Evolutionary conservation across 2,329 filamentous ascomycete genomes (phyloP).

Genomic region (Massarina eburnea): DNA sequence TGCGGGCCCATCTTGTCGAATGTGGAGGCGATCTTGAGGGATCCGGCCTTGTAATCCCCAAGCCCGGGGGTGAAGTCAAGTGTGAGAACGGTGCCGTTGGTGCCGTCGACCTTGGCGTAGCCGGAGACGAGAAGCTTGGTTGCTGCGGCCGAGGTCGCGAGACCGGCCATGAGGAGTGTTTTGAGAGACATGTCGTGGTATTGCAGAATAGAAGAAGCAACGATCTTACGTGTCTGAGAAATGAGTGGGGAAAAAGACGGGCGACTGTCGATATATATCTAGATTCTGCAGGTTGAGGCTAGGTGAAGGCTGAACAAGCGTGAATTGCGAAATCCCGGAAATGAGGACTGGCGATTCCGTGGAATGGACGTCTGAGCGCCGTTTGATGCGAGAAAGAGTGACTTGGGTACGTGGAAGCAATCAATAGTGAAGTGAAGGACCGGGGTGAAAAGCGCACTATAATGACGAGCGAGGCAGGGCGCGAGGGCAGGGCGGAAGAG

Average conservation of each 20-base stretch:
- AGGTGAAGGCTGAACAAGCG: not conserved
- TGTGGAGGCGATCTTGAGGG: constrained; percentile 49
- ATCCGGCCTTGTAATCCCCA: constrained; percentile 3
- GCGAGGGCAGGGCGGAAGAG: not conserved
- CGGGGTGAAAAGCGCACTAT: not conserved
- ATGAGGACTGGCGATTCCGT: not conserved
- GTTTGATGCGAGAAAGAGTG: not conserved
- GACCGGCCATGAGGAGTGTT: constrained; percentile 17
- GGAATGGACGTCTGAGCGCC: not conserved
- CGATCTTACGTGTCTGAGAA: not conserved
- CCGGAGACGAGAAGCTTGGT: constrained; percentile 47
- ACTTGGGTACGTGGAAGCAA: not conserved
- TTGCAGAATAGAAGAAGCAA: not conserved
- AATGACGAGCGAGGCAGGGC: not conserved
- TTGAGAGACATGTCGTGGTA: constrained; percentile 16
- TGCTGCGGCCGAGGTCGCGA: constrained; percentile 19
- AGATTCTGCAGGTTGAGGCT: not conserved
- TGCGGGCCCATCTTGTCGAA: constrained; percentile 54
- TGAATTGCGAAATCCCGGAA: not conserved
- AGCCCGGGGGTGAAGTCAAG: constrained; percentile 36
- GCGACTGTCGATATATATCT: not conserved
- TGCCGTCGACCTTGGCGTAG: constrained; percentile 31
- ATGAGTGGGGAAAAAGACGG: not conserved
- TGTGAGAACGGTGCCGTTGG: constrained; percentile 45
- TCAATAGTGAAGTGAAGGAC: not conserved